Percentiles rank a stretch among this genome's conserved stretches.
Evolutionary conservation across 179 eudicot genomes (phyloP).

Genomic region (Drosera spatulata): DNA sequence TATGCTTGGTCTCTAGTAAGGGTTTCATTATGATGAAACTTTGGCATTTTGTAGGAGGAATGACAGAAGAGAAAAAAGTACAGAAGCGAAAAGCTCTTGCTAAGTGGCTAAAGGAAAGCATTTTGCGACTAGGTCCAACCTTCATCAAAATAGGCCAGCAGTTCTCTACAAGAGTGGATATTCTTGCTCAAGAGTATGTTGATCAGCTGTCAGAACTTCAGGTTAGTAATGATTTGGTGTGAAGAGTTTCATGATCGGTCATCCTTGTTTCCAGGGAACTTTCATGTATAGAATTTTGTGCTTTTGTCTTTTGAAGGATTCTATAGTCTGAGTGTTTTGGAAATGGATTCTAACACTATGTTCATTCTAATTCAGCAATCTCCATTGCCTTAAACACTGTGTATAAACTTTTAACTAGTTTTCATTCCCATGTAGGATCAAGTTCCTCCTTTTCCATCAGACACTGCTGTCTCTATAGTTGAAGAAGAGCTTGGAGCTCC

Average conservation of each 20-base stretch:
- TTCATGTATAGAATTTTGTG: no score
- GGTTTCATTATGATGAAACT: no score
- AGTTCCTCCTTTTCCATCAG: slow-evolving; percentile 99
- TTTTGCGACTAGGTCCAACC: slow-evolving; percentile 94
- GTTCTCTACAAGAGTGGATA: slow-evolving; percentile 97
- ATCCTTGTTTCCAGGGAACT: background rate
- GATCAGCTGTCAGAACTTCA: slow-evolving; percentile 99
- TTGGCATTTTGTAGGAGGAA: slow-evolving; percentile 53
- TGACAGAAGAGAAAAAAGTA: slow-evolving; percentile 78
- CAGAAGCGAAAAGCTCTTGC: slow-evolving; percentile 76
- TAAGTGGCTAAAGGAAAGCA: slow-evolving; percentile 92
- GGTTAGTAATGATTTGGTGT: slow-evolving; percentile 24
- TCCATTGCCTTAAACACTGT: no score
- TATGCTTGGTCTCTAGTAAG: no score
- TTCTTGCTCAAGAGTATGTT: slow-evolving; percentile 96
- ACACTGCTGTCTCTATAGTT: slow-evolving; percentile 75
- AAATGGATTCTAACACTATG: no score
- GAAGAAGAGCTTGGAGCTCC: slow-evolving; percentile 92
- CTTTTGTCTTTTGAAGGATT: no score
- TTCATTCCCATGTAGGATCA: slow-evolving; percentile 58
- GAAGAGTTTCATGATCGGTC: background rate
- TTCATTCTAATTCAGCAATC: no score
- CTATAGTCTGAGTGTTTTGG: no score
- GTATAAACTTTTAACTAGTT: background rate
- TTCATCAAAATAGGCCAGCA: slow-evolving; percentile 97